Conservation (phyloP, 139 green algal species). For the Micractinium conductrix region DNA sequence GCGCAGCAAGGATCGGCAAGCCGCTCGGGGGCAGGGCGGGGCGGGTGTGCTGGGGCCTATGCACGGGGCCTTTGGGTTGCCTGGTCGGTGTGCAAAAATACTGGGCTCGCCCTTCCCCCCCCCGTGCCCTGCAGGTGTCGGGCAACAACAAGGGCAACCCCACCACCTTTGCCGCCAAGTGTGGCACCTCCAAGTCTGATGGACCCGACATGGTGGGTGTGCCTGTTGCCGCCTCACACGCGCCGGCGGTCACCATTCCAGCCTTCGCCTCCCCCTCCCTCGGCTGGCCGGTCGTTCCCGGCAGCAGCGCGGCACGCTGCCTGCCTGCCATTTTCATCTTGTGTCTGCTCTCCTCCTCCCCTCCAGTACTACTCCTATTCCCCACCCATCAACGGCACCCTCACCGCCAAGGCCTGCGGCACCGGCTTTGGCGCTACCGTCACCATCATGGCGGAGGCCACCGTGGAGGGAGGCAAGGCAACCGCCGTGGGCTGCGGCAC, state of each 20-base stretch:
- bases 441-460: neutral
- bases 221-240: too few species aligned
- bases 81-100: too few species aligned
- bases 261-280: too few species aligned
- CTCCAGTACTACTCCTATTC: conserved; percentile 1
- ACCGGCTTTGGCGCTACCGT: neutral
- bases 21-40: too few species aligned
- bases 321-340: too few species aligned
- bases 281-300: too few species aligned
- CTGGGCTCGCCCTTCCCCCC: too few species aligned
- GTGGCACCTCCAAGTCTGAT: neutral
- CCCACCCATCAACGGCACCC: neutral
- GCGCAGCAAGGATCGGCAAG: too few species aligned
- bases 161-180: neutral
- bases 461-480: neutral
- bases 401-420: conserved; percentile 6
- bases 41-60: too few species aligned
- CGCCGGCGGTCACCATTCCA: too few species aligned
- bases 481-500: conserved; percentile 3
- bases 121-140: neutral
- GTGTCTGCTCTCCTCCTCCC: neutral
- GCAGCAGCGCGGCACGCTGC: too few species aligned
- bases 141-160: neutral
- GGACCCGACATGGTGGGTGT: neutral
- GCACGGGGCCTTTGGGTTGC: too few species aligned